Percentiles rank a stretch among this genome's conserved stretches.
These are phyloP conservation scores for Onygenales sp. DNA, from an alignment of 2,329 filamentous ascomycete species.

Conservation along the genomic window DNA sequence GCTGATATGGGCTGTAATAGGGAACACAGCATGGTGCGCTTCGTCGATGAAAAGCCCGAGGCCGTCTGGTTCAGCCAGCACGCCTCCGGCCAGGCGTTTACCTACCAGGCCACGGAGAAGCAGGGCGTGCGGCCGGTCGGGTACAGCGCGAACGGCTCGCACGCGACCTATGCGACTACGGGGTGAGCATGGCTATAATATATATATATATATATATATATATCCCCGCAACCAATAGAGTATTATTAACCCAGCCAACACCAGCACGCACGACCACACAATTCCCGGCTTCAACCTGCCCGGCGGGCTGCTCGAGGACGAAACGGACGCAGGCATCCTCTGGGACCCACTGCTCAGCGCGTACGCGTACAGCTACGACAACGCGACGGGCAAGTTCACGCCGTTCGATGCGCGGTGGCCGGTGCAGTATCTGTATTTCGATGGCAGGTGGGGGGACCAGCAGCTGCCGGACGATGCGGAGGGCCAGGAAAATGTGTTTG, in stretches of 20 bases:
- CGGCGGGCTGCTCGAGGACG: conserved; percentile 43
- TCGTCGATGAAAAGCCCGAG: conserved; percentile 45
- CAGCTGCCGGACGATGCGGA: conserved; percentile 44
- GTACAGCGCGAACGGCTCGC: conserved; percentile 52
- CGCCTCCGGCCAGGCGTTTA: conserved; percentile 53
- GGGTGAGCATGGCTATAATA: conserved; percentile 24
- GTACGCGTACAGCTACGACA: conserved; percentile 48
- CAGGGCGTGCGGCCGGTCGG: conserved; percentile 43
- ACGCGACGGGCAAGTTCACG: conserved; percentile 32
- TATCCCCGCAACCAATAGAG: background rate
- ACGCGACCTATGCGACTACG: conserved; percentile 54
- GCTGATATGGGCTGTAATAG: conserved; percentile 19
- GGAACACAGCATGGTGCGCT: conserved; percentile 61
- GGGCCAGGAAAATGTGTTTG: conserved; percentile 31
- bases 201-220: background rate
- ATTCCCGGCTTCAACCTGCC: conserved; percentile 53
- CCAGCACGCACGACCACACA: conserved; percentile 51
- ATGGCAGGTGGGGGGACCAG: conserved; percentile 54
- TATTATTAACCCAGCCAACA: background rate
- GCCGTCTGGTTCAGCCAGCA: conserved; percentile 57
- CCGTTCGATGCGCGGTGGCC: conserved; percentile 40
- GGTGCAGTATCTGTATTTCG: conserved; percentile 46
- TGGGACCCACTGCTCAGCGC: conserved; percentile 53
- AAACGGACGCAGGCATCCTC: conserved; percentile 44
- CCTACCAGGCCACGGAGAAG: conserved; percentile 47